A percentile compares a stretch with the other conserved stretches of the same genome.
These are phyloP conservation scores for Dunaliella primolecta DNA, from an alignment of 139 green algal genomes.

Conservation along the genomic window DNA sequence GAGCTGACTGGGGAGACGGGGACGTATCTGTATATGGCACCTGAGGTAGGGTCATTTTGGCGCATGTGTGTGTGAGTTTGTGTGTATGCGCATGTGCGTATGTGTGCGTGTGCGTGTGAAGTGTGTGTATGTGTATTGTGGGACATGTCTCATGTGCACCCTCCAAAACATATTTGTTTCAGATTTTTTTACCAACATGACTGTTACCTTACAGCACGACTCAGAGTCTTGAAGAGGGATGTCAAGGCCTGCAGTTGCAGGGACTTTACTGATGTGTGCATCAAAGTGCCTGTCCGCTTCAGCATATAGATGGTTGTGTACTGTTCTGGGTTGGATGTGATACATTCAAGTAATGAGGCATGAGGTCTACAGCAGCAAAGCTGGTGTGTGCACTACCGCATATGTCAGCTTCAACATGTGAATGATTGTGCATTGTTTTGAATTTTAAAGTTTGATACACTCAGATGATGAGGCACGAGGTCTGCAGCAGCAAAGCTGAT, in stretches of 20 bases:
- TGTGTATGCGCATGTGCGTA: constrained; percentile 1
- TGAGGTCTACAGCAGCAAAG: constrained; percentile 55
- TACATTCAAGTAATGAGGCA: constrained; percentile 36
- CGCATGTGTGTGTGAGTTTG: not conserved
- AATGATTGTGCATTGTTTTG: too few relatives aligned
- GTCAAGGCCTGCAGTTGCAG: constrained; percentile 53
- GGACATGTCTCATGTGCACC: too few relatives aligned
- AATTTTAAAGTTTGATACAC: too few relatives aligned
- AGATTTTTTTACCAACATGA: too few relatives aligned
- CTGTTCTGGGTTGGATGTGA: too few relatives aligned
- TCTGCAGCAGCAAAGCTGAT: constrained; percentile 63
- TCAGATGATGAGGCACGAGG: constrained; percentile 42
- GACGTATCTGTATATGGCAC: constrained; percentile 87
- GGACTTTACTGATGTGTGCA: constrained; percentile 81
- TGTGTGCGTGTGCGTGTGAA: not conserved
- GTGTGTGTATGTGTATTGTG: too few relatives aligned
- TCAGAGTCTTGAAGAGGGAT: too few relatives aligned
- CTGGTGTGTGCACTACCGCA: constrained; percentile 84
- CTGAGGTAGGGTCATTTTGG: constrained; percentile 46
- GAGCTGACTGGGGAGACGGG: constrained; percentile 80
- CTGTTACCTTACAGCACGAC: too few relatives aligned
- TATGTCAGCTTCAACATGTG: too few relatives aligned
- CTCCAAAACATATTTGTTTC: too few relatives aligned
- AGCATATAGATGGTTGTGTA: too few relatives aligned
- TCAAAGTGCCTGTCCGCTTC: too few relatives aligned